A percentile compares a stretch with the other conserved stretches of the same genome.
Evolutionary conservation across 148 eudicot genomes (phyloP).

Genomic region (Cornus kousa): DNA sequence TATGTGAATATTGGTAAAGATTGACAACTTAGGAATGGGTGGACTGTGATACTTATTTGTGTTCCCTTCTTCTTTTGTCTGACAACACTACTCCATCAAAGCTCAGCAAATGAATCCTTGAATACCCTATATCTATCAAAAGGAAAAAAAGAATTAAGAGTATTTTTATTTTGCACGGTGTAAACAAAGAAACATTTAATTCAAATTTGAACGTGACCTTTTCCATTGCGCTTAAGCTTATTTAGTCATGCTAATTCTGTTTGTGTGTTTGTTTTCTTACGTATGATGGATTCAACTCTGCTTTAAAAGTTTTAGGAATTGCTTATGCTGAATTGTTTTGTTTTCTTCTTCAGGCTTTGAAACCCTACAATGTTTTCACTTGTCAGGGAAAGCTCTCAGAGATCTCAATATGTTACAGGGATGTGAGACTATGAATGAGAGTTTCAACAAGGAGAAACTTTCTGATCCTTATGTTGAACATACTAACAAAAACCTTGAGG

Average conservation of each 20-base stretch:
- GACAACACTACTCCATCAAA: not conserved
- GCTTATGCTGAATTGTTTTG: not conserved
- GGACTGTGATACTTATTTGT: too few relatives aligned
- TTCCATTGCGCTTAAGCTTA: not conserved
- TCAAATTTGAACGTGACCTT: not conserved
- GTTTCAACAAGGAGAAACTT: slow-evolving; percentile 28
- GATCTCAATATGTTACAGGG: slow-evolving; percentile 30
- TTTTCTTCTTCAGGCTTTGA: slow-evolving; percentile 8
- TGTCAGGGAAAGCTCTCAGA: slow-evolving; percentile 43
- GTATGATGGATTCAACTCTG: not conserved
- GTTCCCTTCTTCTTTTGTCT: not conserved
- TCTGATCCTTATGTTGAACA: slow-evolving; percentile 20
- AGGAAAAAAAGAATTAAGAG: too few relatives aligned
- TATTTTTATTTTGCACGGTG: not conserved
- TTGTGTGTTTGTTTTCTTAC: not conserved
- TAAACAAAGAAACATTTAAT: not conserved
- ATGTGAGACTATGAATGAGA: slow-evolving; percentile 33
- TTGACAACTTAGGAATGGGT: too few relatives aligned
- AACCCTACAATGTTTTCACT: slow-evolving; percentile 4
- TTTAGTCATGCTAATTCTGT: not conserved
- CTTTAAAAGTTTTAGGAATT: not conserved
- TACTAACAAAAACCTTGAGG: too few relatives aligned
- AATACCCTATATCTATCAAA: too few relatives aligned
- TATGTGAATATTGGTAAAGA: too few relatives aligned
- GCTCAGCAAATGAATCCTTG: not conserved